Conservation (phyloP, 305 asterid species). For the Petunia hybrid region DNA sequence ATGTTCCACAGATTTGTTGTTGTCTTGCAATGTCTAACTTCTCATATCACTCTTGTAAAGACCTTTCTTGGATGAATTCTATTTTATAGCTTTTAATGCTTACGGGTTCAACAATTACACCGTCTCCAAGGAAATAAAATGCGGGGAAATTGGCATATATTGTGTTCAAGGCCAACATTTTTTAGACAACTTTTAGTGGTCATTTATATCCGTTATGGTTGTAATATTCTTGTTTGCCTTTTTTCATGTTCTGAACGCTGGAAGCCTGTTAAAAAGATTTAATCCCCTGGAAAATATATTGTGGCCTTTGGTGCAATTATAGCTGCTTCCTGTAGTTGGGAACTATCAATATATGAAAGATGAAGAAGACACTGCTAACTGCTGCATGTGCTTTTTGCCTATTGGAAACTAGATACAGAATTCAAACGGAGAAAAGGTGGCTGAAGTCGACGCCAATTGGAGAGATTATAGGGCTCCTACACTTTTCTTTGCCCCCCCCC, state of each 20-base stretch:
- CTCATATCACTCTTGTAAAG: not conserved
- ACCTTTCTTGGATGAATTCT: conserved; percentile 4
- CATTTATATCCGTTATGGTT: conserved; percentile 10
- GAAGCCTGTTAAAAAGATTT: too few relatives aligned
- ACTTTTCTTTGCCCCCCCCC: too few relatives aligned
- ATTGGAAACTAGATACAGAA: too few relatives aligned
- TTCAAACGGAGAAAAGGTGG: too few relatives aligned
- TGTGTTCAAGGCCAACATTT: not conserved
- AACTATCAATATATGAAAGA: too few relatives aligned
- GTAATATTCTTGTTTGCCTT: conserved; percentile 1
- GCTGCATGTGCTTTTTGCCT: too few relatives aligned
- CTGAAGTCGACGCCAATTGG: too few relatives aligned
- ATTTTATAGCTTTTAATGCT: conserved; percentile 11
- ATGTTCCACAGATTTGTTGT: too few relatives aligned
- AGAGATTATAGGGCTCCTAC: too few relatives aligned
- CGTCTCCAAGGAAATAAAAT: conserved; percentile 9
- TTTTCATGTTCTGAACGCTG: not conserved
- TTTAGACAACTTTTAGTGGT: conserved; percentile 11
- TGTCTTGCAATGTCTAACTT: not conserved
- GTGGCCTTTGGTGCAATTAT: not conserved
- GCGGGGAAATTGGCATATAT: conserved; percentile 13
- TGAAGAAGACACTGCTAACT: too few relatives aligned
- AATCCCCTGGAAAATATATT: not conserved
- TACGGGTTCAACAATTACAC: not conserved
- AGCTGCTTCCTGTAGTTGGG: too few relatives aligned